Base-by-base conservation (phyloP, 805 yeast species). In the Clavispora asparagi region DNA sequence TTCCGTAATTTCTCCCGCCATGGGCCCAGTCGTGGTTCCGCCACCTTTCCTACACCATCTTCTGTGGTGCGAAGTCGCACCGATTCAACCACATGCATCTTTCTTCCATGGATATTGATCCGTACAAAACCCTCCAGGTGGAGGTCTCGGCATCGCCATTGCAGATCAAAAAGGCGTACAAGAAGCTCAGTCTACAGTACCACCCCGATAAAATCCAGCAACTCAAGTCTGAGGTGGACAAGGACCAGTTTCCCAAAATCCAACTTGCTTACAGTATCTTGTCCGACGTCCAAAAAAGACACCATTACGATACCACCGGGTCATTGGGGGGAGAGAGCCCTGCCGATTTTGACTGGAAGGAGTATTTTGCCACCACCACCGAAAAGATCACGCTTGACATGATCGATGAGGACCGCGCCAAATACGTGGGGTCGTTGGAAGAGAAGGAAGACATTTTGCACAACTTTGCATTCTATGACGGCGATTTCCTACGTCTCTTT, bases 201-300 rank as follows among this genome's bases (percentile, higher is more conserved):
- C 65, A 61, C 40, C 65, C 65, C 4, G 65, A 61, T 57, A 66
- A 67, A 41, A 49, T 59, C 42, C 62, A 57, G 44, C 63, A 61
- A 46, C 49, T 51, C 17, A 49, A 41, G 25, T 49, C 46, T 8
- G 64, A 60, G 36, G 42, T 38, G 12, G 53, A 48, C 40, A 44
- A 47, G 35, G 63, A 64, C 16, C 40, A 44, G 23, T 89, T 90
- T 62, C 85, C 88, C 42, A 67, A 78, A 53, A 74, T 89, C 16
- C 91, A 87, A 59, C 82, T 87, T 56, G 83, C 95, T 17, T 87
- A 86, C 61, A 70, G 83, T 38, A 73, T 89, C 0, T 67, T 89
- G 25, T 71, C 79, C 26, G 94, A 89, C 57, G 67, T 74, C 0
- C 61, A 63, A 32, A 75, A 78, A 51, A 70, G 88, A 27, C 69